These are phyloP conservation scores for Coemansia sp. DNA, from an alignment of 192 early-diverging fungal genomes.

Conservation along the genomic window DNA sequence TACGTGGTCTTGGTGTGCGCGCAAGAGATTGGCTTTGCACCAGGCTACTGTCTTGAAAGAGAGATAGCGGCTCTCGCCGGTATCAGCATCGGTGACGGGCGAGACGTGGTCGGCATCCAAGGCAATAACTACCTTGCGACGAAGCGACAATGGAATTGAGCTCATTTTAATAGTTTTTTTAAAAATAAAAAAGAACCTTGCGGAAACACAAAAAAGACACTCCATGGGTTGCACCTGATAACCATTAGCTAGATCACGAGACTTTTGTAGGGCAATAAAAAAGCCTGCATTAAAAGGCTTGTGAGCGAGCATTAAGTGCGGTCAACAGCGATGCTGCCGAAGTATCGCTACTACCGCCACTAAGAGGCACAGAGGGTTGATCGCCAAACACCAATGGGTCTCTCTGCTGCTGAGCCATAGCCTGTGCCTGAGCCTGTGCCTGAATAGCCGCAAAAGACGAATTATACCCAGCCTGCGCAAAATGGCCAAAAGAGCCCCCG, in stretches of 20 bases:
- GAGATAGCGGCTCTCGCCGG: slow-evolving; percentile 11
- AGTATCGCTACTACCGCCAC: slow-evolving; percentile 5
- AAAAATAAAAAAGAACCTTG: neutral
- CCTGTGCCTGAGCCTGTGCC: neutral
- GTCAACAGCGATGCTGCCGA: slow-evolving; percentile 18
- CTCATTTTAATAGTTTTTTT: slow-evolving; percentile 1
- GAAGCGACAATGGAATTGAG: slow-evolving; percentile 39
- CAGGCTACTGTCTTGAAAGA: slow-evolving; percentile 45
- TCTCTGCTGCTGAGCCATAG: slow-evolving; percentile 16
- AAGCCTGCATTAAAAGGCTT: slow-evolving; percentile 14
- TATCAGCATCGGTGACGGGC: neutral
- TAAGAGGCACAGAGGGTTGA: slow-evolving; percentile 6
- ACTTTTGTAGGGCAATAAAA: too few species aligned
- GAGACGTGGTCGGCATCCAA: slow-evolving; percentile 30
- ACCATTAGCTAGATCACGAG: too few species aligned
- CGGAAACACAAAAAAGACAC: too few species aligned
- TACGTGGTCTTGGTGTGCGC: slow-evolving; percentile 36
- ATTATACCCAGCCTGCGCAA: neutral
- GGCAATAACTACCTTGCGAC: slow-evolving; percentile 49
- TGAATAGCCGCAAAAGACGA: neutral
- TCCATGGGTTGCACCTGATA: too few species aligned
- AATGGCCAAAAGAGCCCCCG: neutral
- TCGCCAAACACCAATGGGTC: too few species aligned
- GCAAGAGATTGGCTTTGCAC: slow-evolving; percentile 45
- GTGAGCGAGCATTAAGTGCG: slow-evolving; percentile 28